These are phyloP conservation scores for Beta corolliflora DNA, from an alignment of 179 eudicot genomes.

Conservation along the genomic window DNA sequence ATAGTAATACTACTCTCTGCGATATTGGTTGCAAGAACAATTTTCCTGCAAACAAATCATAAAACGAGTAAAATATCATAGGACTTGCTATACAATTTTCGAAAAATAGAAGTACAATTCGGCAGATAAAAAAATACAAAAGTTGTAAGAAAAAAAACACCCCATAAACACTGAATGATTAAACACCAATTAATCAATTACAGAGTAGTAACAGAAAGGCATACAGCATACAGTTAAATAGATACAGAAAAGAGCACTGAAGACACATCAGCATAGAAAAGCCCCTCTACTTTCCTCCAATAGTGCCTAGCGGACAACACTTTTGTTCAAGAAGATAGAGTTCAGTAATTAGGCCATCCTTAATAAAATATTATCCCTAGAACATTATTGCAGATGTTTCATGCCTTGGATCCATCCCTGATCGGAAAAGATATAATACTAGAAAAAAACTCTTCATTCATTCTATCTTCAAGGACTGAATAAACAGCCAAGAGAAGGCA, in stretches of 20 bases:
- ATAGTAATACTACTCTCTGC: constrained; percentile 99
- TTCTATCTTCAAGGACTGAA: background rate
- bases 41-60: constrained; percentile 56
- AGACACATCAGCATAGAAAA: background rate
- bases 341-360: background rate
- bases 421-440: background rate
- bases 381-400: background rate
- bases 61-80: constrained; percentile 9
- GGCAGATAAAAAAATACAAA: background rate
- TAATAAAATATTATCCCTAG: background rate
- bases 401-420: too few relatives aligned
- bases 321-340: background rate
- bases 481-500: background rate
- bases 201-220: background rate
- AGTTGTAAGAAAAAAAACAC: background rate
- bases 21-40: constrained; percentile 92
- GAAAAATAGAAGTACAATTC: background rate
- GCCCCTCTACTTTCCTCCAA: background rate
- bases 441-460: background rate
- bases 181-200: background rate
- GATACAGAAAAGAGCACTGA: background rate
- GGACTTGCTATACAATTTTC: background rate
- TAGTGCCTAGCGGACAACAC: background rate
- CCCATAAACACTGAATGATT: background rate
- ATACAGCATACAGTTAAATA: background rate